Evolutionary conservation across 768 basidiomycete genomes (phyloP).

Genomic region (Stropharia rugosoannulata): DNA sequence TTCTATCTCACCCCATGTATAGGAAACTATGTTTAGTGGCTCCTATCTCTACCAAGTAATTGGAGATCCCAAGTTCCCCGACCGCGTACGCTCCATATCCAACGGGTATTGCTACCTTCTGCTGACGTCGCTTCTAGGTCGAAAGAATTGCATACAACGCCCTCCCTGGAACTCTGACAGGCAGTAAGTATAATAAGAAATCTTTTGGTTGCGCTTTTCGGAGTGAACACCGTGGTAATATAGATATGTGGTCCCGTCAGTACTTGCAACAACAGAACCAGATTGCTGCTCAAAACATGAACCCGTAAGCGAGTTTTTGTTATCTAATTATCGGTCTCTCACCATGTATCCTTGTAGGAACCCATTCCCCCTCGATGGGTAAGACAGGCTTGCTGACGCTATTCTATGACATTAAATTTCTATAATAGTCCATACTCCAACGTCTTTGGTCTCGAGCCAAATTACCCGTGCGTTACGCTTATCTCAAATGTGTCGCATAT

Average conservation of each 20-base stretch:
- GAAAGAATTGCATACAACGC: conserved; percentile 53
- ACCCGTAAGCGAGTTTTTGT: conserved; percentile 29
- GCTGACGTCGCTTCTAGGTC: conserved; percentile 19
- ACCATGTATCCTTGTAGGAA: conserved; percentile 29
- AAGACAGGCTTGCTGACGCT: conserved; percentile 15
- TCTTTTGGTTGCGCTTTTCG: background rate
- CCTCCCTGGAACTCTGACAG: conserved; percentile 46
- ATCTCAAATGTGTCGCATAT: background rate
- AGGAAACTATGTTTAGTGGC: conserved; percentile 65
- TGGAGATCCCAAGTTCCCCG: conserved; percentile 51
- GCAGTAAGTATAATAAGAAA: conserved; percentile 28
- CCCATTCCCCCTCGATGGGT: conserved; percentile 54
- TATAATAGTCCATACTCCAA: conserved; percentile 41
- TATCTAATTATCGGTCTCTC: background rate
- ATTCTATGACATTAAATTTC: background rate
- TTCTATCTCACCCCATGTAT: background rate
- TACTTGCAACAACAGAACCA: conserved; percentile 62
- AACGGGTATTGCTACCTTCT: background rate
- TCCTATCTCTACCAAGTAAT: conserved; percentile 57
- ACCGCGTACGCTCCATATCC: conserved; percentile 32
- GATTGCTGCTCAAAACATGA: conserved; percentile 56
- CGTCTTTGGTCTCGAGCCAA: conserved; percentile 50
- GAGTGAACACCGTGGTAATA: background rate
- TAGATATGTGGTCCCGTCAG: conserved; percentile 60
- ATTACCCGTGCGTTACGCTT: conserved; percentile 40